Conservation (phyloP, 805 yeast species). For the Jamesozyma rosinii region DNA sequence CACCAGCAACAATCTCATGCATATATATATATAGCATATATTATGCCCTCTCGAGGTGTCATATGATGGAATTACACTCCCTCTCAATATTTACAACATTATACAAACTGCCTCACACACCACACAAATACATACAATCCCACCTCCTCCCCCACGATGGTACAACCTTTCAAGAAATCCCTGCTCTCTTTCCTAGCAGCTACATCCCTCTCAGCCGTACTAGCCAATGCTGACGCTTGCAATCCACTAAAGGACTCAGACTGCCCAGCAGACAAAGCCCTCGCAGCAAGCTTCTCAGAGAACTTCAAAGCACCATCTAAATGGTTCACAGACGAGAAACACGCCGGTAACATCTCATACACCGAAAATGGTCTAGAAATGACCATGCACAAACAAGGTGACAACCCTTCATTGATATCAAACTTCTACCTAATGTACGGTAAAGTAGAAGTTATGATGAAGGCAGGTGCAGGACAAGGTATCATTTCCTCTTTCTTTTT, state of each 20-base stretch:
- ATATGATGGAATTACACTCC: too few relatives aligned
- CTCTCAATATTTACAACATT: too few relatives aligned
- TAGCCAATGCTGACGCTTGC: slow-evolving; percentile 24
- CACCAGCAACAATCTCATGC: too few relatives aligned
- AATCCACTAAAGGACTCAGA: slow-evolving; percentile 35
- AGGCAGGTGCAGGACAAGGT: slow-evolving; percentile 73
- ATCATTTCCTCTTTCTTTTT: slow-evolving; percentile 72
- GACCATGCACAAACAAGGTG: slow-evolving; percentile 51
- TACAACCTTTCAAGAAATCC: background rate
- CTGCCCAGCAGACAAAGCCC: slow-evolving; percentile 49
- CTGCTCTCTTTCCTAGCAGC: background rate
- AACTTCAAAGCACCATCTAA: slow-evolving; percentile 41
- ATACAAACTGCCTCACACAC: too few relatives aligned
- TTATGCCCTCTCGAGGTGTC: too few relatives aligned
- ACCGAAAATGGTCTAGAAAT: slow-evolving; percentile 52
- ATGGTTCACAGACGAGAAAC: slow-evolving; percentile 36
- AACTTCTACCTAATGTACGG: slow-evolving; percentile 86
- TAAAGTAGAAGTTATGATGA: slow-evolving; percentile 57
- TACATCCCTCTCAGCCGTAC: background rate
- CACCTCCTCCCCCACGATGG: background rate
- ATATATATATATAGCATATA: too few relatives aligned
- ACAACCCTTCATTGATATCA: slow-evolving; percentile 71
- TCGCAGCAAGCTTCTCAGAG: slow-evolving; percentile 45
- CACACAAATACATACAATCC: too few relatives aligned
- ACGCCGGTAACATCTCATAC: slow-evolving; percentile 38